phyloP scores from a whole-genome alignment of 1,284 basidiomycete species.

The Tilletiaria anomala region DNA sequence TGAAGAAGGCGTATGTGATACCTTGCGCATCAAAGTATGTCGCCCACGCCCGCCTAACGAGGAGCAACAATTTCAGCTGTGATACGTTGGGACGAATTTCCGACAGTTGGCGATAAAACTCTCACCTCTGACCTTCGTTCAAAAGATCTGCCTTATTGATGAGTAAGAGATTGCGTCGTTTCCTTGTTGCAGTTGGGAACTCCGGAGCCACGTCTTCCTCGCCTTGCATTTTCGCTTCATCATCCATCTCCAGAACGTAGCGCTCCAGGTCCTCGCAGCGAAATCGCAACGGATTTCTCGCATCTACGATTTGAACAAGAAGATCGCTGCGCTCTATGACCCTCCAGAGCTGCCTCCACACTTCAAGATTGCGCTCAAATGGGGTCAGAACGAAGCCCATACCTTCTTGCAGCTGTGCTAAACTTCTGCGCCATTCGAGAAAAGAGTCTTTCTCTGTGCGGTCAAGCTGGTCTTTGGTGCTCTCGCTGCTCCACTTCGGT shows the following conservation, averaged over 20 bases:
- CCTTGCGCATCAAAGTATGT: conserved; percentile 75
- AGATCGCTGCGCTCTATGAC: conserved; percentile 37
- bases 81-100: background rate
- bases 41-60: conserved; percentile 53
- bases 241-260: conserved; percentile 23
- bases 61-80: no score
- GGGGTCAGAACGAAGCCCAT: conserved; percentile 37
- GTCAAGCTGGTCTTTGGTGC: conserved; percentile 33
- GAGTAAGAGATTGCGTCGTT: conserved; percentile 62
- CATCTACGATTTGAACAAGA: conserved; percentile 39
- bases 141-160: conserved; percentile 95
- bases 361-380: conserved; percentile 39
- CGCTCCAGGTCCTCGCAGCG: conserved; percentile 38
- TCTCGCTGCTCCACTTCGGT: conserved; percentile 29
- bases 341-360: conserved; percentile 39
- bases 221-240: conserved; percentile 44
- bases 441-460: conserved; percentile 35
- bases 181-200: conserved; percentile 39
- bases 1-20: conserved; percentile 88
- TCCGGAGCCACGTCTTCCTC: conserved; percentile 4
- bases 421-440: conserved; percentile 34
- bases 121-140: conserved; percentile 68
- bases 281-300: conserved; percentile 36
- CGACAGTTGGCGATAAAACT: background rate
- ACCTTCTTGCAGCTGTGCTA: conserved; percentile 36